Base-by-base conservation (phyloP, 2,329 filamentous ascomycete genomes). In the Ophiocordyceps unilateralis region DNA sequence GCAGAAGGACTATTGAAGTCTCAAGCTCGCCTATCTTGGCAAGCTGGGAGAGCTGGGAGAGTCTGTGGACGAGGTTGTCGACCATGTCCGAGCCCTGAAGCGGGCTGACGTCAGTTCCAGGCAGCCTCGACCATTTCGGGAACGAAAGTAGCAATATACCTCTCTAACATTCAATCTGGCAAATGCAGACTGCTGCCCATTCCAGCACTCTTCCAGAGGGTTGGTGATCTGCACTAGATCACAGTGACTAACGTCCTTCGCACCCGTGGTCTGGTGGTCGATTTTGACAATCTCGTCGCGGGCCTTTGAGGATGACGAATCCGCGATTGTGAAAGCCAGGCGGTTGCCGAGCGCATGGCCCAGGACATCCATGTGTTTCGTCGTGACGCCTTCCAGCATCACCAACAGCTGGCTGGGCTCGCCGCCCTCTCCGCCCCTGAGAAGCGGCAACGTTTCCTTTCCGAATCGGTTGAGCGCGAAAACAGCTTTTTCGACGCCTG, bases 391-490 rank as follows among this genome's bases (percentile, higher is more conserved):
- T 53, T 79, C 69, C 41, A 81, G 61, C 50, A 76, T 58, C 42
- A 81, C 60, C 22, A 82, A 59, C 34, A 82, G 65, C 57, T 83
- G 76, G 42, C 59, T 63, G 5, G 68, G 64, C 32, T 49, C 49
- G 42, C 47, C 49, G 41, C 59, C 53, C 17, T 54, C 49, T 11
- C 49, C 47, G 37, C 59, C 53, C 5, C 55, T 44, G 50, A 83
- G 77, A 28, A 83, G 60, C 19, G 65, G 56, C 43, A 61, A 50
- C 7, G 69, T 58, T 24, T 61, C 54, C 47, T 70, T 74, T 47
- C 76, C 78, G 56, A 76, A 82, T 41, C 62, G 62, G 53, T 76
- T 74, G 53, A 86, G 63, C 49, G 74, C 61, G 41, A 65, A 61
- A 34, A 83, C 58, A 9, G 72, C 68, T 37, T 73, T 66, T 45